A percentile compares a stretch with the other conserved stretches of the same genome.
phyloP scores from a whole-genome alignment of 257 asterid species.

The Plantago major region DNA sequence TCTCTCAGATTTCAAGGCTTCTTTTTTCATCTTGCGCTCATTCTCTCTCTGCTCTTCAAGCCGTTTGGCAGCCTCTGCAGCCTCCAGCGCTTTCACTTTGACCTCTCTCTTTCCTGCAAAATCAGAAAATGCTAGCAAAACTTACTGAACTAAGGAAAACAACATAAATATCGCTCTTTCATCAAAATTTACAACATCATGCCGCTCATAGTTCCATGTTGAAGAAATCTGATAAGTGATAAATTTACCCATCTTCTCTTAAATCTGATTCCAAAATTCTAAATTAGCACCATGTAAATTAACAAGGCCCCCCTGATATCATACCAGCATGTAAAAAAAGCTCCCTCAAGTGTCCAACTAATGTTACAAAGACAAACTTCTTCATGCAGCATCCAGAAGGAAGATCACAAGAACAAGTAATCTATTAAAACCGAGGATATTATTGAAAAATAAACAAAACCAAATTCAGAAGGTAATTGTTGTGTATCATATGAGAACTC shows the following conservation, averaged over 20 bases:
- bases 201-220: too few species aligned
- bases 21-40: conserved; percentile 78
- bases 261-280: background rate
- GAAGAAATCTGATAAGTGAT: too few species aligned
- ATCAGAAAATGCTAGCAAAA: conserved; percentile 5
- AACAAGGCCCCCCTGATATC: background rate
- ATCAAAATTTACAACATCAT: too few species aligned
- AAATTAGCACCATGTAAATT: background rate
- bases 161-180: too few species aligned
- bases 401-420: conserved; percentile 8
- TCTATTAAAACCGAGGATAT: conserved; percentile 4
- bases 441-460: conserved; percentile 9
- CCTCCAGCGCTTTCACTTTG: conserved; percentile 91
- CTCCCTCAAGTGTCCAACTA: conserved; percentile 2
- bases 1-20: conserved; percentile 75
- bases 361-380: conserved; percentile 1
- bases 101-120: conserved; percentile 78
- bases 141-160: too few species aligned
- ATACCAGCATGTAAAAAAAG: conserved; percentile 7
- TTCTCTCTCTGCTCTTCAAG: conserved; percentile 60
- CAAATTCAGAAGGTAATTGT: conserved; percentile 2
- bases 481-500: conserved; percentile 8
- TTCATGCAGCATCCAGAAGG: conserved; percentile 13
- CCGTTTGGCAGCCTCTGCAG: conserved; percentile 93
- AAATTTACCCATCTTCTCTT: too few species aligned